Evolutionary conservation across 805 yeast species (phyloP).

Genomic region (Wickerhamomyces subpelliculosus): DNA sequence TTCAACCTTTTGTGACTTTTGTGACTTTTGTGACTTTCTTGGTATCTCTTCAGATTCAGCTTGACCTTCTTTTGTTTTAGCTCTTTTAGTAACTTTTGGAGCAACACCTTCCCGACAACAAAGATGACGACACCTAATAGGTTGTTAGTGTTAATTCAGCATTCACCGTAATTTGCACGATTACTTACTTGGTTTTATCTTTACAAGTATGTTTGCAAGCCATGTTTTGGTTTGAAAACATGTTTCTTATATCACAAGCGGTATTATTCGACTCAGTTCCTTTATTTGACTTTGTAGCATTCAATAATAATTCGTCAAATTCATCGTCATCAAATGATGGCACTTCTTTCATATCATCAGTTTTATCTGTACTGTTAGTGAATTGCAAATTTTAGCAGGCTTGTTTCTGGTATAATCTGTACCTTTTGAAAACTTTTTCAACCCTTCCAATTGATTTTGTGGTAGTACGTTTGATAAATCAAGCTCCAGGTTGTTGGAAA

Average conservation of each 20-base stretch:
- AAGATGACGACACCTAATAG: conserved; percentile 33
- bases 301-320: conserved; percentile 24
- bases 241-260: too few species aligned
- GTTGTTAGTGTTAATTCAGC: conserved; percentile 11
- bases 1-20: not conserved
- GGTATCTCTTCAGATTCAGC: not conserved
- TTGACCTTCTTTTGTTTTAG: not conserved
- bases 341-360: too few species aligned
- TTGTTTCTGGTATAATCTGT: conserved; percentile 3
- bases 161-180: too few species aligned
- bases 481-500: conserved; percentile 6
- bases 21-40: not conserved
- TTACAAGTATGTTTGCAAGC: conserved; percentile 41
- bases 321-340: conserved; percentile 19
- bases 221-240: too few species aligned
- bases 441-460: not conserved
- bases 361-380: too few species aligned
- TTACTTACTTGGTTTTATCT: conserved; percentile 20
- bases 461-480: conserved; percentile 1
- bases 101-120: conserved; percentile 42
- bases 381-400: too few species aligned
- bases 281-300: conserved; percentile 7
- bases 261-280: conserved; percentile 5
- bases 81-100: not conserved
- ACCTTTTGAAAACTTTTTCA: too few species aligned